Evolutionary conservation across 169 alveolate genomes (phyloP).

Genomic region (Eimeria brunetti): DNA sequence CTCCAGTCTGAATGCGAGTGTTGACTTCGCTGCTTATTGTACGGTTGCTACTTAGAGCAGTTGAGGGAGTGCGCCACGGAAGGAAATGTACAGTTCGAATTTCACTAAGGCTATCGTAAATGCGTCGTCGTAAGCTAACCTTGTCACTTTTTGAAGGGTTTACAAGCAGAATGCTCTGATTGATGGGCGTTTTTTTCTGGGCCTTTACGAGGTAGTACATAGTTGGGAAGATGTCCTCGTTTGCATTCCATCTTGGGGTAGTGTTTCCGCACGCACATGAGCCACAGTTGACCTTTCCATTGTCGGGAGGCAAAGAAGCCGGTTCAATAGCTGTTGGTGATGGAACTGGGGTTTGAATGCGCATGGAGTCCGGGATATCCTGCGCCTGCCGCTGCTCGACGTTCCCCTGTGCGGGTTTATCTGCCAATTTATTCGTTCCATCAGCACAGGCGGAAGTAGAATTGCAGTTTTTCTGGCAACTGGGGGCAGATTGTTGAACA

Average conservation of each 20-base stretch:
- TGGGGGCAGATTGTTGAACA: slow-evolving; percentile 10
- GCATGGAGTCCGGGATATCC: slow-evolving; percentile 8
- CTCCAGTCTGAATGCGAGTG: background rate
- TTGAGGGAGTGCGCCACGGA: background rate
- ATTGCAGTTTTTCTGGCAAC: background rate
- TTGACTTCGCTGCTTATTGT: background rate
- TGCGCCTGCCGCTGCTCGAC: background rate
- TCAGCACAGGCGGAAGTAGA: background rate
- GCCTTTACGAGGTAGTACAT: slow-evolving; percentile 36
- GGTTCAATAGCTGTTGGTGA: slow-evolving; percentile 14
- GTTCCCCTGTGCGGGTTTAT: background rate
- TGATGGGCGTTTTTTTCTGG: background rate
- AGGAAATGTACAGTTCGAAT: background rate
- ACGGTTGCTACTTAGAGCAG: background rate
- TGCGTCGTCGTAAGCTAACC: slow-evolving; percentile 1
- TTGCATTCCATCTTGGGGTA: slow-evolving; percentile 32
- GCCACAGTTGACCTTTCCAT: background rate
- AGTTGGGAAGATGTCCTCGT: slow-evolving; percentile 27
- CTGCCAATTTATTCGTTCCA: background rate
- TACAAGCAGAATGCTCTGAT: slow-evolving; percentile 51
- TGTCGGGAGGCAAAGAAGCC: slow-evolving; percentile 2
- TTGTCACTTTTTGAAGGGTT: slow-evolving; percentile 53
- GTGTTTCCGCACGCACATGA: background rate
- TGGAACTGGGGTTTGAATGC: slow-evolving; percentile 31
- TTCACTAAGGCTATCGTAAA: background rate